Base-by-base conservation (phyloP, 208 protist species). In the Crithidia expoeki region DNA sequence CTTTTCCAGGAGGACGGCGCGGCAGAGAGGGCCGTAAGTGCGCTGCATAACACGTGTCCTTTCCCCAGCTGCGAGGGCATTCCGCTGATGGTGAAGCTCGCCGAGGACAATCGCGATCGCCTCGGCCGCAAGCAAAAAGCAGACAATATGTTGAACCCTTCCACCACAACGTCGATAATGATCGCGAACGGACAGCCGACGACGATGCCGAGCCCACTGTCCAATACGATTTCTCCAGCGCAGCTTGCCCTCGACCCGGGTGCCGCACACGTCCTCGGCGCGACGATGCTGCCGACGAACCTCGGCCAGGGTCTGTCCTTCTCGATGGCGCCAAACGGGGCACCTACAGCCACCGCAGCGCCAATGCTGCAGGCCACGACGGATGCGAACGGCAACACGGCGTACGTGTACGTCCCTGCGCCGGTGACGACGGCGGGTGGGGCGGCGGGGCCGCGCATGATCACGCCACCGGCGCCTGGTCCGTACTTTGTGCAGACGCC, bases 11-110 rank as follows among this genome's bases (percentile, higher is more conserved):
- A 79, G 19, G 83, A 87, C 47, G 86, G 86, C 56, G 81, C 76
- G 11, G 89, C 89, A 17, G 79, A 83, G 62, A 58, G 49, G 78
- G 89, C 87, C 25, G 81, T 86, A 44, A 59, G 58, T 16, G 72
- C 38, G 40, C 56, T 84, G 52, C 85, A 91, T 77, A 86, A 85
- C 77, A 86, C 81, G 2, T 82, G 70, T 62, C 85, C 85, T n/a
- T 91, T 91, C 47, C 55, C 67, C 5, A 69, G 53, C 58, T 86
- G 83, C 68, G 76, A 85, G 40, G 72, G 79, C 33, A 79, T 91
- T 12, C 85, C 85, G 32, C 75, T 91, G 9, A 80, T 91, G 80
- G 85, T 86, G 40, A 91, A 91, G 64, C 80, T 90, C 17, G 78
- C 85, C 11, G 85, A 90, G 70, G 81, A 86, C 67, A 86, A 88